Evolutionary conservation across 176 grass and related monocot genomes (phyloP), one percentile per base, ranked within the genome.

Genomic region (Poa pratensis): DNA sequence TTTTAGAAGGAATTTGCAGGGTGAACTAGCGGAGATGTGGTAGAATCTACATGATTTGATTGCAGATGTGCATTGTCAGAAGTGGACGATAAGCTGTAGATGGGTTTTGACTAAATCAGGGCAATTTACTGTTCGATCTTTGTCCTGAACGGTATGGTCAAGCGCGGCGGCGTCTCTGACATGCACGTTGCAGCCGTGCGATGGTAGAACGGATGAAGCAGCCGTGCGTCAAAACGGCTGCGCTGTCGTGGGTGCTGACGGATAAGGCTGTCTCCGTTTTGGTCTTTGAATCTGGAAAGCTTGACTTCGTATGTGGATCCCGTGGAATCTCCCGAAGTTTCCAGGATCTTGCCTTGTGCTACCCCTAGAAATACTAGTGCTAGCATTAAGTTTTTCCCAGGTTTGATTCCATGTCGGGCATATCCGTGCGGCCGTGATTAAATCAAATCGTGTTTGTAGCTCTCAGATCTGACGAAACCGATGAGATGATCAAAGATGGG

Each of bases 271-370:
- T 45, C 55, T 52, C 60, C 18, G 35, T 6, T 13, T 22, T 42
- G 17, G 7, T 64, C 48, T 53, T 79, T 73, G 67, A 54, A 84
- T 88, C 75, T 84, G 22, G 67, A 74, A 54, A 54, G 24, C 81
- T 77, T 80, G 81, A 42, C 40, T 52, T 45, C 35, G 17, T 63
- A 18, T 5, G 17, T 34, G 14, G 68, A 80, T 71, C 83, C 43
- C 7, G 19, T 8, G 62, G 83, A 62, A 82, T 77, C 83, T 3
- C 88, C 2, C 8, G 24, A 6, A 63, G 24, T 12, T 63, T 63
- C 60, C 3, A 4, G 1, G 79, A 35, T 51, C 72, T 1, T 30
- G 9, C 69, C n/a, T 26, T 72, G 5, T 15, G 6, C 39, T 11
- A 17, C 15, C 14, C 5, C 49, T 51, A 51, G 15, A 51, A 51